phyloP scores from a whole-genome alignment of 2,329 filamentous ascomycete genomes.

The Huntiella abstrusa region DNA sequence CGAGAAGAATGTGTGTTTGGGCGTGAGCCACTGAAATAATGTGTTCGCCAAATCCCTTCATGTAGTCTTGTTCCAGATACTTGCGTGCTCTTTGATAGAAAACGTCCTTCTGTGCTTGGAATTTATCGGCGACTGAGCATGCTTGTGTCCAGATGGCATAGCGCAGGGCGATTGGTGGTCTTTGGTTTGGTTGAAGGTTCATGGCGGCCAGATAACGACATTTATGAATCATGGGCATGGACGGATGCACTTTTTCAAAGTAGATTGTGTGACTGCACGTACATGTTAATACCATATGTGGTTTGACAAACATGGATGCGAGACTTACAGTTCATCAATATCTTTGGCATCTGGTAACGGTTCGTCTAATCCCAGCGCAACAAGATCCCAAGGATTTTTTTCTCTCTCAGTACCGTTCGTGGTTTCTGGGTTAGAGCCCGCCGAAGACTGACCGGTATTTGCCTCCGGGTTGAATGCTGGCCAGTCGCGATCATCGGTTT shows the following conservation, averaged over 20 bases:
- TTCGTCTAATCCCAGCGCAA: constrained; percentile 39
- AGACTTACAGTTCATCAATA: constrained; percentile 58
- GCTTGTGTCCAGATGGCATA: constrained; percentile 95
- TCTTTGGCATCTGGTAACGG: constrained; percentile 39
- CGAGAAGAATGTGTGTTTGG: constrained; percentile 65
- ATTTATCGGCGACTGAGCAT: constrained; percentile 72
- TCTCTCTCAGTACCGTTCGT: not conserved
- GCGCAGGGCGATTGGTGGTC: constrained; percentile 70
- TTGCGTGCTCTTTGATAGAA: constrained; percentile 84
- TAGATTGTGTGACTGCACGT: constrained; percentile 53
- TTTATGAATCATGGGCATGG: constrained; percentile 74
- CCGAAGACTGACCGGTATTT: not conserved
- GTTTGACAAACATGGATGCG: not conserved
- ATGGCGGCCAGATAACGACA: constrained; percentile 75
- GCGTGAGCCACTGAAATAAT: constrained; percentile 74
- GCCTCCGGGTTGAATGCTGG: constrained; percentile 21
- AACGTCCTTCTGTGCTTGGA: constrained; percentile 57
- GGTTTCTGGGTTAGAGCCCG: constrained; percentile 1
- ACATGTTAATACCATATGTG: not conserved
- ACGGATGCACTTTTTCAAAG: constrained; percentile 78
- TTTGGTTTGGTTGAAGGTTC: constrained; percentile 69
- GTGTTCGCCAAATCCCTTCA: constrained; percentile 79
- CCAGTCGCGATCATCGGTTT: constrained; percentile 17
- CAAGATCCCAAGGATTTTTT: constrained; percentile 47
- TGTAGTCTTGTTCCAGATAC: constrained; percentile 74